Conservation (phyloP, 2,329 filamentous ascomycete genomes). For the Neofusicoccum kwambonambiense region DNA sequence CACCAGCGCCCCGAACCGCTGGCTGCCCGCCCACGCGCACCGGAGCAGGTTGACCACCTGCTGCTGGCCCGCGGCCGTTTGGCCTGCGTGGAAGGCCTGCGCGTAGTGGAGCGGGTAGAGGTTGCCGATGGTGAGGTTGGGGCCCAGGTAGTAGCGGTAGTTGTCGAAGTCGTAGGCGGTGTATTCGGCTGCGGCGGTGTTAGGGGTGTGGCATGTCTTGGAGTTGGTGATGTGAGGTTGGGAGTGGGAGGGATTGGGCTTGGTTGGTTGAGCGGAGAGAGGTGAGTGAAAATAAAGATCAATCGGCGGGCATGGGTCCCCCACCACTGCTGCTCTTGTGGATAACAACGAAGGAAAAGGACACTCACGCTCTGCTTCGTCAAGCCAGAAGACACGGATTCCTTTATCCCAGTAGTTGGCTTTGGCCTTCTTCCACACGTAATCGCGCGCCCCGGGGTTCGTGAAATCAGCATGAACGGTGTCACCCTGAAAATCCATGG, state of each 20-base stretch:
- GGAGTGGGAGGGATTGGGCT: neutral
- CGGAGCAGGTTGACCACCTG: constrained; percentile 61
- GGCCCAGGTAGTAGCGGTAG: constrained; percentile 59
- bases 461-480: constrained; percentile 64
- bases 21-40: constrained; percentile 59
- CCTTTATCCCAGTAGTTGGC: constrained; percentile 62
- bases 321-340: too few species aligned
- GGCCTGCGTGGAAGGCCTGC: constrained; percentile 59
- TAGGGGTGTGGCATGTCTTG: too few species aligned
- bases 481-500: constrained; percentile 60
- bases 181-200: constrained; percentile 51
- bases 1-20: constrained; percentile 64
- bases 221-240: too few species aligned
- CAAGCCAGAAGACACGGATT: constrained; percentile 66
- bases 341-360: too few species aligned
- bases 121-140: constrained; percentile 58
- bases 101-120: constrained; percentile 61
- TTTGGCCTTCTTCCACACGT: constrained; percentile 60
- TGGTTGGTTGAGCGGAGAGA: too few species aligned
- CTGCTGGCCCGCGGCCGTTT: constrained; percentile 48
- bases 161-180: constrained; percentile 65
- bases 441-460: constrained; percentile 58
- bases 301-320: too few species aligned
- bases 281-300: too few species aligned
- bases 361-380: constrained; percentile 60